Evolutionary conservation across 139 green algal species (phyloP), one percentile per base, ranked within the genome.

Genomic region (Picochlorum sp.): DNA sequence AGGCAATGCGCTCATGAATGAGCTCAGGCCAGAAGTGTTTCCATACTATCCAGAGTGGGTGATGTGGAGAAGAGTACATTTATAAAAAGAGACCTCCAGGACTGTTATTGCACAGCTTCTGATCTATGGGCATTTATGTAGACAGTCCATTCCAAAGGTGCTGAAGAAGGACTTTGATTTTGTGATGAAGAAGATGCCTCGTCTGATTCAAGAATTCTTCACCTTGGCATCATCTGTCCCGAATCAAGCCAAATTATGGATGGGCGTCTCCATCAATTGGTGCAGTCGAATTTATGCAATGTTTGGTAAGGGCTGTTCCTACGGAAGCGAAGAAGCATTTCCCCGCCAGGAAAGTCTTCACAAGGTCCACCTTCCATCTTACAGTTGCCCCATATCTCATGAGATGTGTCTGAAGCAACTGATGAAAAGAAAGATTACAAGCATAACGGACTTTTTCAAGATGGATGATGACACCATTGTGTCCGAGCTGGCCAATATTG

Each of bases 281-380:
- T 2, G 78, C 75, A 20, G 65, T 95, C 23, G 85, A 96, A 76
- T 80, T 90, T 69, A 81, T 85, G 77, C 89, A 96, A 75, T 93
- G 87, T 78, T 52, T 95, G 7, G 69, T 75, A 0, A 83, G 90
- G 66, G 84, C 80, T 5, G 62, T 88, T 20, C 63, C 69, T 20
- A 37, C 0, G 15, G 44, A 6, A 64, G 77, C 45, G 80, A 81
- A 30, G 45, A 67, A 68, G 38, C 15, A 64, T 32, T 21, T 20
- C 21, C 34, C 13, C 28, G 26, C 15, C 57, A 14, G 11, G 21
- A 54, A 75, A 71, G 54, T 60, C 24, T 20, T 20, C 3, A 16
- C 73, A 87, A 13, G 57, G 11, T 15, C 3, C 58, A 0, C 69
- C 79, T 13, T 66, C 73, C 9, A 61, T 94, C 65, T 70, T 90